A percentile compares a stretch with the other conserved stretches of the same genome.
Conservation (phyloP, 345 rosid species). For the Arabidopsis thaliana region TAIR10.1 NC_003075.7:10597001-10597500, state of each 20-base stretch:
- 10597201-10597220: slow-evolving; percentile 26
- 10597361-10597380: too few relatives aligned
- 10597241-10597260: background rate
- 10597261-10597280: too few relatives aligned
- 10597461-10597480: too few relatives aligned
- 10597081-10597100: slow-evolving; percentile 16
- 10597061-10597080: slow-evolving; percentile 39
- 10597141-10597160: slow-evolving; percentile 24
- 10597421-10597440: too few relatives aligned
- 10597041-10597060: slow-evolving; percentile 41
- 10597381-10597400: too few relatives aligned
- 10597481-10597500: too few relatives aligned
- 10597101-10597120: slow-evolving; percentile 27
- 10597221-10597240: background rate
- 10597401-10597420: too few relatives aligned
- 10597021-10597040: slow-evolving; percentile 41
- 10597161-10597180: slow-evolving; percentile 41
- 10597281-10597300: too few relatives aligned
- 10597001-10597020: slow-evolving; percentile 22
- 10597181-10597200: slow-evolving; percentile 14
- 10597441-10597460: too few relatives aligned
- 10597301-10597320: too few relatives aligned
- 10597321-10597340: too few relatives aligned
- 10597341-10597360: too few relatives aligned
- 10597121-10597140: slow-evolving; percentile 23